Base-by-base conservation (phyloP, 129 eudicot species). In the Chrysanthemum makinoi region DNA sequence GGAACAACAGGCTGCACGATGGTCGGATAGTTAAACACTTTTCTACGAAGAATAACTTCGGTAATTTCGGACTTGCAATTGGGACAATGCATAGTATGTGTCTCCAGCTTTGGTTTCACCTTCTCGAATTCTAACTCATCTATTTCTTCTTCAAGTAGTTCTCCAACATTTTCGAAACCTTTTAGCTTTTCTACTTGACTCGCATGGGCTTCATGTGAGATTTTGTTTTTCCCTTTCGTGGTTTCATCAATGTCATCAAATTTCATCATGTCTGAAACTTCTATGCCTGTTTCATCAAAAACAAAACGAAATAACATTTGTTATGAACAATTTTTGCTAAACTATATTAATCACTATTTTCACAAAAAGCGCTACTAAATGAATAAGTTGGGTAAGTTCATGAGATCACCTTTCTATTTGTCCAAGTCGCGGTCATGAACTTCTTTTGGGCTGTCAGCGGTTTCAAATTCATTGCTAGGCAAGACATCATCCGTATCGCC, bases 41-140 rank as follows among this genome's bases (percentile, higher is more conserved):
- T 77, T 17, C 84, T 78, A 11, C 96, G 91, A 18, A 89, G 84
- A 65, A 86, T 53, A 54, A 89, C 96, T 62, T 80, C 83, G 15
- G 87, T 79, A 49, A 88, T 72, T 43, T 62, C 56, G n/a, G 72
- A 33, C 59, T 66, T 80, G 54, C 96, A 89, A 2, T 81, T 80
- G 0, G 96, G 91, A 72, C 87, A 86, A 50, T 86, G 81, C 74
- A 81, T 81, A 20, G 82, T 72, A 66, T 83, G 91, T 14, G 87
- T 86, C 24, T 76, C 87, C 22, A 80, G 78, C 35, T 80, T 81
- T 66, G 66, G 72, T 4, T 76, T 72, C 50, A 79, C 85, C 78
- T 81, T 88, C 70, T 86, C 84, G 43, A 88, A 85, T 56, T 88
- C 87, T 12, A 88, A 47, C 72, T 77, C 87, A 6, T 83, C 73